Base-by-base conservation (phyloP, 805 yeast genomes). In the Kockiozyma suomiensis region DNA sequence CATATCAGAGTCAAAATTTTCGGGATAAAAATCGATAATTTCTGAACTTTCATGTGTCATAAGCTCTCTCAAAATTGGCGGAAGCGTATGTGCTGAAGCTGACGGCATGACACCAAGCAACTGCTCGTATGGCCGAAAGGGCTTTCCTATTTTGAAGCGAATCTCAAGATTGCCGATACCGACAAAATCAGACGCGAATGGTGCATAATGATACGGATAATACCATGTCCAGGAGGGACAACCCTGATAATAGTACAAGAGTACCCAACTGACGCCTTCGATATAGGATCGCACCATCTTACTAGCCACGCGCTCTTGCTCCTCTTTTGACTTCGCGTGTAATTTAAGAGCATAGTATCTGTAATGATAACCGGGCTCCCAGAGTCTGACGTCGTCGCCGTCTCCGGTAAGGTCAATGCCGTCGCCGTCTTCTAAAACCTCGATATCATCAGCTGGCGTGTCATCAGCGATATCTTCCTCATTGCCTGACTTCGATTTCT, bases 181-280 rank as follows among this genome's bases (percentile, higher is more conserved):
- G 1, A 73, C 78, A 69, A 94, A 88, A 73, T 94, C 99, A 4
- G 86, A 81, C 0, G 97, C 98, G 79, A 94, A 92, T 23, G 99
- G 99, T 0, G 99, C 98, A 76, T 94, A 96, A 71, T 94, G 98
- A 72, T 86, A 93, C 0, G 98, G 99, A 69, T 87, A 94, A 73
- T 84, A 94, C 99, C 99, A 94, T 56, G 86, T 86, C 99, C 99
- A 94, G 0, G 98, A 93, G 0, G 97, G 96, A 75, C 98, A 93
- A 1, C 97, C 98, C 74, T 94, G 98, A 73, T 90, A 93, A 75
- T 94, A 94, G 73, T 94, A 94, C 55, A 90, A 75, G 65, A 94
- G 78, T 1, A 87, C 96, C 99, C 99, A 94, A n/a, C 97, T 85
- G 3, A 94, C 88, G 63, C 99, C 99, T 73, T 93, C 97, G 56